phyloP scores from a whole-genome alignment of 2,329 filamentous ascomycete species.

The Ascosphaera aggregata region DNA sequence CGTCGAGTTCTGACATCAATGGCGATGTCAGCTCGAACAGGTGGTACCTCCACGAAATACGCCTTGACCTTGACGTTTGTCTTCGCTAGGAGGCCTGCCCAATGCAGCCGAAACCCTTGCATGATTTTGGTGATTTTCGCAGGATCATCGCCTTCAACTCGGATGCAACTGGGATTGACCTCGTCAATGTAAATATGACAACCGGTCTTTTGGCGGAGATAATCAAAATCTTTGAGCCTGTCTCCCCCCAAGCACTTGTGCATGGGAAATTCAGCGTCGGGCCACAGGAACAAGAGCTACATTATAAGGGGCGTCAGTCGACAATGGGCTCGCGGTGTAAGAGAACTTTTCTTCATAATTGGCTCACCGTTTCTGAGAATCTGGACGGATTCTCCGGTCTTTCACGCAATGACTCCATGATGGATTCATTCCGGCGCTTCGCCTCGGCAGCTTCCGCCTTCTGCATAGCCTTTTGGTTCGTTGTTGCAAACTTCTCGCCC shows the following conservation, averaged over 20 bases:
- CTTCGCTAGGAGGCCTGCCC: conserved; percentile 11
- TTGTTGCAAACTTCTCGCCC: conserved; percentile 9
- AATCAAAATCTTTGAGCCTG: conserved; percentile 20
- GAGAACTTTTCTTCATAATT: no score
- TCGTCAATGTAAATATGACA: conserved; percentile 20
- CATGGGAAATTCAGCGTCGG: conserved; percentile 18
- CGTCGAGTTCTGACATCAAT: conserved; percentile 7
- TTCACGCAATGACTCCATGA: conserved; percentile 10
- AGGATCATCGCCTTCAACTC: conserved; percentile 11
- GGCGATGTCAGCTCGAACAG: conserved; percentile 8
- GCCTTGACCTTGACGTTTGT: conserved; percentile 12
- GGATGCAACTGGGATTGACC: conserved; percentile 11
- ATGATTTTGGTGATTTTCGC: conserved; percentile 17
- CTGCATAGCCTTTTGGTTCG: conserved; percentile 7
- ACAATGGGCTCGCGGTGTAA: no score
- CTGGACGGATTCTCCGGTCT: conserved; percentile 7
- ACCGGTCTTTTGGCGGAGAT: conserved; percentile 17
- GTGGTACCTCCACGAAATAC: conserved; percentile 13
- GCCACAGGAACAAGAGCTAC: conserved; percentile 23
- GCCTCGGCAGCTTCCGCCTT: conserved; percentile 9
- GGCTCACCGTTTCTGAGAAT: conserved; percentile 10
- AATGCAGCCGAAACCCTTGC: conserved; percentile 9
- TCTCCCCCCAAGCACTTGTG: conserved; percentile 18
- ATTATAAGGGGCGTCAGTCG: no score
- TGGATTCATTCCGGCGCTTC: conserved; percentile 8